Conservation (phyloP, 2,329 filamentous ascomycete genomes). For the Colletotrichum sp. region DNA sequence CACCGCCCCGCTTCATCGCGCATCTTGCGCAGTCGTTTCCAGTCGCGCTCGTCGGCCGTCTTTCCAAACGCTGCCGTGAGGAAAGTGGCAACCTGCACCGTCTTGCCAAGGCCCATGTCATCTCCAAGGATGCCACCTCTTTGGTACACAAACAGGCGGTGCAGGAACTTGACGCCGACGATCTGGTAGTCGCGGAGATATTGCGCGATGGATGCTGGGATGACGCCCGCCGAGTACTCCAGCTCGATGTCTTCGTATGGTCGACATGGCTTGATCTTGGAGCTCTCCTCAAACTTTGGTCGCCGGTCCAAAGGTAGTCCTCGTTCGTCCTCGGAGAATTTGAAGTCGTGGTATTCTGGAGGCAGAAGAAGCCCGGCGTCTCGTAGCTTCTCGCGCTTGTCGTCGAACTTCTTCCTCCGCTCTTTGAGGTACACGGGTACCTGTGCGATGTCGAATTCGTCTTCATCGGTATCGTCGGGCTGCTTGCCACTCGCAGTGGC, state of each 20-base stretch:
- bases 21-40: slow-evolving; percentile 86
- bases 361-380: slow-evolving; percentile 76
- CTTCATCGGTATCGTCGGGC: slow-evolving; percentile 37
- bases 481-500: slow-evolving; percentile 21
- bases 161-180: slow-evolving; percentile 82
- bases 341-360: slow-evolving; percentile 75
- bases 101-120: slow-evolving; percentile 98
- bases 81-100: slow-evolving; percentile 93
- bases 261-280: slow-evolving; percentile 66
- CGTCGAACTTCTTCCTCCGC: slow-evolving; percentile 73
- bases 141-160: slow-evolving; percentile 89
- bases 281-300: slow-evolving; percentile 65
- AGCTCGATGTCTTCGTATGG: slow-evolving; percentile 78
- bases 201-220: slow-evolving; percentile 88
- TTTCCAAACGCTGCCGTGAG: slow-evolving; percentile 93
- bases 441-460: slow-evolving; percentile 54
- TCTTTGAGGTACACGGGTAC: slow-evolving; percentile 76
- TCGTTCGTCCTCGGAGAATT: slow-evolving; percentile 71
- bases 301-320: slow-evolving; percentile 60
- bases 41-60: slow-evolving; percentile 84
- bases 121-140: slow-evolving; percentile 90
- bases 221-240: slow-evolving; percentile 75
- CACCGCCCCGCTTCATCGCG: slow-evolving; percentile 66
- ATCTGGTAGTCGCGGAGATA: slow-evolving; percentile 94
- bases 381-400: slow-evolving; percentile 60